Evolutionary conservation across 495 filamentous ascomycete species (phyloP).

Genomic region (Penicillium steckii): DNA sequence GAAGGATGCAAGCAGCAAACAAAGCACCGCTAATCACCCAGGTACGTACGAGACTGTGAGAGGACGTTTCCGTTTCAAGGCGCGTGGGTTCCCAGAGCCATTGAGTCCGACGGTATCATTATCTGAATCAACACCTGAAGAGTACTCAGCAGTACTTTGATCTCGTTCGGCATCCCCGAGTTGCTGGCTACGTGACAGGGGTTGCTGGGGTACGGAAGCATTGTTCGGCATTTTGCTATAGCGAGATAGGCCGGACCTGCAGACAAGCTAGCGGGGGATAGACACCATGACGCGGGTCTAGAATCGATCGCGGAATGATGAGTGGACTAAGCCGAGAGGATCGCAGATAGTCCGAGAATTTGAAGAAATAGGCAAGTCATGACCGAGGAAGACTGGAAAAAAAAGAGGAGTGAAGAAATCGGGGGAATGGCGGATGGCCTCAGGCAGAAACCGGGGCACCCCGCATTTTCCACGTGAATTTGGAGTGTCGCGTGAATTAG

Average conservation of each 20-base stretch:
- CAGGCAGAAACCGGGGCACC: constrained; percentile 26
- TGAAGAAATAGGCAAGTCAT: constrained; percentile 6
- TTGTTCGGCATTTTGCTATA: constrained; percentile 43
- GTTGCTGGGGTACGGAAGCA: constrained; percentile 23
- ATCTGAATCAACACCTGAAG: constrained; percentile 39
- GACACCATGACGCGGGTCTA: constrained; percentile 23
- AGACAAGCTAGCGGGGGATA: constrained; percentile 23
- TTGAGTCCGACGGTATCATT: constrained; percentile 30
- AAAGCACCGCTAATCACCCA: constrained; percentile 1
- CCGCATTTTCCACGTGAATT: constrained; percentile 20
- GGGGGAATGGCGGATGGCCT: constrained; percentile 17
- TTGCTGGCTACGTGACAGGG: constrained; percentile 26
- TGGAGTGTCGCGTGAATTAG: no score
- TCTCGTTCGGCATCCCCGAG: constrained; percentile 27
- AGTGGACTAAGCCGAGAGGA: constrained; percentile 3
- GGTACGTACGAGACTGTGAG: constrained; percentile 46
- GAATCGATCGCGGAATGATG: constrained; percentile 7
- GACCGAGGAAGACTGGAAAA: constrained; percentile 16
- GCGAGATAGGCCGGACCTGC: constrained; percentile 27
- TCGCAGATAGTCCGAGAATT: constrained; percentile 17
- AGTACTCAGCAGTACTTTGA: constrained; percentile 39
- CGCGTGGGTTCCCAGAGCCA: constrained; percentile 28
- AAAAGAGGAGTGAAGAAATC: constrained; percentile 11
- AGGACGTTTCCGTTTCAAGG: constrained; percentile 44
- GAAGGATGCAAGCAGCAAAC: no score